phyloP scores from a whole-genome alignment of 768 basidiomycete genomes.

The Pisolithus microcarpus region DNA sequence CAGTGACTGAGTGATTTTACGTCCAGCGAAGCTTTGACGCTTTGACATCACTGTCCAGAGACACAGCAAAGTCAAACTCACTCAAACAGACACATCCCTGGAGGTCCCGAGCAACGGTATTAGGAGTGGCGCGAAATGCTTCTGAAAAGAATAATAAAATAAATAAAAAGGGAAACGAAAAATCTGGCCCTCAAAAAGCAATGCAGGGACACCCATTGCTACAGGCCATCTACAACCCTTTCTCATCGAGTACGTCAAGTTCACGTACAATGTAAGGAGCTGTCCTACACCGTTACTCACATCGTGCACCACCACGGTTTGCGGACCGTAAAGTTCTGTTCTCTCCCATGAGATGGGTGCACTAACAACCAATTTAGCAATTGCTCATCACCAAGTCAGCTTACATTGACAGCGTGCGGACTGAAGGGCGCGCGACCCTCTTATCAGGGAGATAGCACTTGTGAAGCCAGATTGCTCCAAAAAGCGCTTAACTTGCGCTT shows the following conservation, averaged over 20 bases:
- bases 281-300: constrained; percentile 9
- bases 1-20: background rate
- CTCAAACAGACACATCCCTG: constrained; percentile 12
- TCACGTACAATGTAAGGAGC: constrained; percentile 20
- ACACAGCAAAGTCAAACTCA: constrained; percentile 11
- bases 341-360: constrained; percentile 22
- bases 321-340: constrained; percentile 8
- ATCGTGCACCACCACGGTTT: constrained; percentile 1
- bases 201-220: background rate
- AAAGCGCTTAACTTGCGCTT: too few relatives aligned
- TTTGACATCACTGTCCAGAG: constrained; percentile 15
- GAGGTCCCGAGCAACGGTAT: constrained; percentile 11
- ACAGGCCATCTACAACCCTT: constrained; percentile 5
- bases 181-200: constrained; percentile 16
- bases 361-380: constrained; percentile 8
- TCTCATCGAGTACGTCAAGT: constrained; percentile 11
- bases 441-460: too few relatives aligned
- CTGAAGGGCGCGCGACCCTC: too few relatives aligned
- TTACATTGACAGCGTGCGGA: constrained; percentile 8
- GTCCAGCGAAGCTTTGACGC: constrained; percentile 12
- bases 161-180: too few relatives aligned
- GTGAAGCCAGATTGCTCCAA: constrained; percentile 5
- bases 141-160: background rate
- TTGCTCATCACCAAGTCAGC: constrained; percentile 5
- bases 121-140: constrained; percentile 12